A percentile compares a stretch with the other conserved stretches of the same genome.
phyloP scores from a whole-genome alignment of 78 protist species.

The Protostelium mycophagum region DNA sequence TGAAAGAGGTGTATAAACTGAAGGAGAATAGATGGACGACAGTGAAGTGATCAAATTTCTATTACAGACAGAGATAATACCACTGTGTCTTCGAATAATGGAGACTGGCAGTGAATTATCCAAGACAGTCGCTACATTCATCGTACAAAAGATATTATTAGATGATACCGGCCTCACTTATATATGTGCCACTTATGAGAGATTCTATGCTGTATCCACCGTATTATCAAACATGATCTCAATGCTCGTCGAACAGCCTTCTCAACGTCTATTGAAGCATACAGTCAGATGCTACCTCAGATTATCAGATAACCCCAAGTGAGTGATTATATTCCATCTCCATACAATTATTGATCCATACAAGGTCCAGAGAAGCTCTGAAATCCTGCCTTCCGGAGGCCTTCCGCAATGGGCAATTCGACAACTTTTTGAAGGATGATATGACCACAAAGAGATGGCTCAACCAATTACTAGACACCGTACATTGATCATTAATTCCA shows the following conservation, averaged over 20 bases:
- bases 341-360: not conserved
- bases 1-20: not conserved
- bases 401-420: constrained; percentile 50
- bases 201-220: constrained; percentile 78
- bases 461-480: constrained; percentile 31
- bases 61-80: constrained; percentile 96
- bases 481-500: no score
- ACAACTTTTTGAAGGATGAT: constrained; percentile 46
- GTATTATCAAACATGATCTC: constrained; percentile 71
- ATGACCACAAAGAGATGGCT: constrained; percentile 56
- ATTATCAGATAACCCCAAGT: constrained; percentile 85
- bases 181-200: constrained; percentile 86
- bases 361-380: constrained; percentile 46
- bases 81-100: constrained; percentile 98
- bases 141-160: constrained; percentile 95
- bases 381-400: constrained; percentile 43
- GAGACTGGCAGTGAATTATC: constrained; percentile 93
- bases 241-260: constrained; percentile 62
- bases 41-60: constrained; percentile 90
- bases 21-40: constrained; percentile 71
- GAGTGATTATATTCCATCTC: not conserved
- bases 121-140: constrained; percentile 98
- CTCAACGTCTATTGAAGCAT: constrained; percentile 89
- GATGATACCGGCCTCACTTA: constrained; percentile 89
- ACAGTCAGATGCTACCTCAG: constrained; percentile 95